Conservation (phyloP, 1,284 basidiomycete genomes). For the Phaffia rhodozyma region DNA sequence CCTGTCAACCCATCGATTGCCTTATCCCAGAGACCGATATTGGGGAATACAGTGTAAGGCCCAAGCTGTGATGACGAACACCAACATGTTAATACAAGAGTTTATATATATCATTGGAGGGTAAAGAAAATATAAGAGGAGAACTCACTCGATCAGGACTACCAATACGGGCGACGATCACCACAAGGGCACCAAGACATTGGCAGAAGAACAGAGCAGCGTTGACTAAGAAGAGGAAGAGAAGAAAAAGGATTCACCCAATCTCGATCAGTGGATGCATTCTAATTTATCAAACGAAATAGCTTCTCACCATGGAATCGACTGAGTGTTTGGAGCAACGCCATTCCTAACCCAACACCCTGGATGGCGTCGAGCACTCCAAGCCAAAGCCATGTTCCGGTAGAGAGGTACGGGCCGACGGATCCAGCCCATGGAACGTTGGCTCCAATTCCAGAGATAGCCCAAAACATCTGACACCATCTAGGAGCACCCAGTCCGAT, state of each 20-base stretch:
- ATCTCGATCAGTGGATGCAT: conserved; percentile 63
- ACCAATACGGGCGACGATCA: conserved; percentile 20
- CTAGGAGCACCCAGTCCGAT: conserved; percentile 80
- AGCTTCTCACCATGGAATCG: conserved; percentile 14
- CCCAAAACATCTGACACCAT: conserved; percentile 66
- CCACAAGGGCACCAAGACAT: conserved; percentile 32
- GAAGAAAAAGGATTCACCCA: conserved; percentile 40
- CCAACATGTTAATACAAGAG: conserved; percentile 38
- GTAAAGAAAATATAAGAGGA: not conserved
- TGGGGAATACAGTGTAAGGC: conserved; percentile 77
- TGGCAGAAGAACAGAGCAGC: conserved; percentile 80
- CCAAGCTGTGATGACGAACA: conserved; percentile 50
- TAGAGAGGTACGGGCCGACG: conserved; percentile 71
- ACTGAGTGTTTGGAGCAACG: conserved; percentile 10
- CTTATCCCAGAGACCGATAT: conserved; percentile 62
- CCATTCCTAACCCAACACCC: conserved; percentile 58
- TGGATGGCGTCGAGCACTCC: conserved; percentile 84
- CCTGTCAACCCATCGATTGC: conserved; percentile 7
- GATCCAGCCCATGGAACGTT: conserved; percentile 82
- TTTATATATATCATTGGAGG: conserved; percentile 10
- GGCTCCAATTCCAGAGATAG: conserved; percentile 32
- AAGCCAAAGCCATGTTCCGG: conserved; percentile 82
- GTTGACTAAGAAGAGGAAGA: conserved; percentile 68
- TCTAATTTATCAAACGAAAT: not conserved
- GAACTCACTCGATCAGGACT: conserved; percentile 21